phyloP scores from a whole-genome alignment of 768 basidiomycete species.

The Collybia mongolica region DNA sequence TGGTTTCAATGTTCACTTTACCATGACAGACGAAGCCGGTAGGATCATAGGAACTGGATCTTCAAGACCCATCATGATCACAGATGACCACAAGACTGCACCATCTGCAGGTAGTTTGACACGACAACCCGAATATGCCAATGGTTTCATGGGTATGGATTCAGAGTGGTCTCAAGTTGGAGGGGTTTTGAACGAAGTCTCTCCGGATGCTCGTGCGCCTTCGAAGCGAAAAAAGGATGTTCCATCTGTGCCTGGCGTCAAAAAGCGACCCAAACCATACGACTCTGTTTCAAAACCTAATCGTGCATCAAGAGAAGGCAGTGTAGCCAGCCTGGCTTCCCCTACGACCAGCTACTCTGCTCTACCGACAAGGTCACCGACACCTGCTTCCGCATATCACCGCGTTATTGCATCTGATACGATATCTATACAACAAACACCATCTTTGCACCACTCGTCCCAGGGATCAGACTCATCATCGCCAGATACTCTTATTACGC shows the following conservation, averaged over 20 bases:
- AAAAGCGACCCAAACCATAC: conserved; percentile 72
- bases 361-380: conserved; percentile 45
- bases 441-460: conserved; percentile 34
- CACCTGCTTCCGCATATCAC: conserved; percentile 36
- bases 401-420: conserved; percentile 28
- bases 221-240: conserved; percentile 51
- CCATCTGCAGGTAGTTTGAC: conserved; percentile 23
- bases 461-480: conserved; percentile 47
- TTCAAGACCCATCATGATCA: conserved; percentile 95
- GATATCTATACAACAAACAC: conserved; percentile 24
- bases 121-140: conserved; percentile 28
- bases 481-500: conserved; percentile 43
- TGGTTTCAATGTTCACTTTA: conserved; percentile 90
- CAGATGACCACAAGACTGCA: conserved; percentile 96
- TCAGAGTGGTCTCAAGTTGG: conserved; percentile 50
- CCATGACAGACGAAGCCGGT: conserved; percentile 77
- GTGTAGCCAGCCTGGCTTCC: conserved; percentile 49
- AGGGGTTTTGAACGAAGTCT: conserved; percentile 22
- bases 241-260: conserved; percentile 24
- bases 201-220: conserved; percentile 36
- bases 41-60: conserved; percentile 78
- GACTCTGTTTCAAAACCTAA: conserved; percentile 49
- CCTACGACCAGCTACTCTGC: conserved; percentile 44
- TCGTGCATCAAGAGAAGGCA: conserved; percentile 50
- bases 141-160: conserved; percentile 34